These are phyloP conservation scores for Fusarium sp. DNA, from an alignment of 2,329 filamentous ascomycete species.

Conservation along the genomic window DNA sequence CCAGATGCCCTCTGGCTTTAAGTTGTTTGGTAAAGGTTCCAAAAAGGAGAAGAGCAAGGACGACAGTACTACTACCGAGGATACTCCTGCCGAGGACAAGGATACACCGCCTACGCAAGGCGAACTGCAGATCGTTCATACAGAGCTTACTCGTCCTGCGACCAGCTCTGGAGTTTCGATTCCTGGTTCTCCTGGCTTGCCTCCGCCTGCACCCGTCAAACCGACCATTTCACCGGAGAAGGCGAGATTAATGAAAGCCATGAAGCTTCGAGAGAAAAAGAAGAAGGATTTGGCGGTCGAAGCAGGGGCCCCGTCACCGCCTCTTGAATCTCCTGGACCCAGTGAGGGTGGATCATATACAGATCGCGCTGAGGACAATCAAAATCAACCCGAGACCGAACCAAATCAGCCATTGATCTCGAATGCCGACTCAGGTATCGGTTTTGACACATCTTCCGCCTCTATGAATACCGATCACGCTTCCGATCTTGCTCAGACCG, in stretches of 20 bases:
- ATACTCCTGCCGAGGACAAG: conserved; percentile 53
- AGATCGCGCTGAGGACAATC: conserved; percentile 40
- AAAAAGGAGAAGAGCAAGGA: conserved; percentile 58
- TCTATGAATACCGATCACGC: conserved; percentile 58
- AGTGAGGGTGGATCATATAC: conserved; percentile 39
- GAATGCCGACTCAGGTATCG: conserved; percentile 67
- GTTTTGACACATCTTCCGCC: conserved; percentile 58
- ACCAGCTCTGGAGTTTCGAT: conserved; percentile 60
- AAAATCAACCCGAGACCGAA: conserved; percentile 38
- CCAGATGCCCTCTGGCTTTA: conserved; percentile 83
- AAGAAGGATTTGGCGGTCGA: conserved; percentile 50
- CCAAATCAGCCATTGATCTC: conserved; percentile 49
- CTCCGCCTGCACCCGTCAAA: conserved; percentile 57
- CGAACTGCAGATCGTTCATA: conserved; percentile 41
- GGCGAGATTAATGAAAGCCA: conserved; percentile 90
- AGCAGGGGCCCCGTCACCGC: conserved; percentile 34
- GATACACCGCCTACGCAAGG: conserved; percentile 52
- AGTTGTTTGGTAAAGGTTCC: conserved; percentile 69
- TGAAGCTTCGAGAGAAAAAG: conserved; percentile 89
- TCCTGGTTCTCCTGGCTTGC: conserved; percentile 52
- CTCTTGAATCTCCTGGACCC: conserved; percentile 28
- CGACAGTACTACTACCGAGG: conserved; percentile 46
- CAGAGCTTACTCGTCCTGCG: conserved; percentile 50
- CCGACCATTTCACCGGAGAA: conserved; percentile 85
- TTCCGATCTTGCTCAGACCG: conserved; percentile 61